Base-by-base conservation (phyloP, 2,329 filamentous ascomycete genomes). In the Stenocarpella maydis region DNA sequence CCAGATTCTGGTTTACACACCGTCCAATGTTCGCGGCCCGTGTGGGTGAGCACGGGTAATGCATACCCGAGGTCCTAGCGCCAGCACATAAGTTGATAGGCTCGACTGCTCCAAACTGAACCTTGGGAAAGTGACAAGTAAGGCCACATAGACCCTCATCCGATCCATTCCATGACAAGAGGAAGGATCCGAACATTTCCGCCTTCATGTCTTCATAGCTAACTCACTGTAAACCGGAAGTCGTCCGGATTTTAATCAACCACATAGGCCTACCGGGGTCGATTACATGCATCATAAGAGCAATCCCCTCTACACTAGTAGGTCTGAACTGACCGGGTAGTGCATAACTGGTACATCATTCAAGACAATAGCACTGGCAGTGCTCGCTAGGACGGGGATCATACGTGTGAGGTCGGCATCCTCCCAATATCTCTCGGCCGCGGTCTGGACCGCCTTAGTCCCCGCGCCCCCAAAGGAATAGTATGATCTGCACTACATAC, bases 31-130 rank as follows among this genome's bases (percentile, higher is more conserved):
- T 34, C 8, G 55, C 26, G 55, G 55, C 39, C 24, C 26, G 24
- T 45, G 55, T 43, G 39, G 39, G 39, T 41, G 55, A 47, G 26
- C 19, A 21, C 55, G 55, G 55, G 39, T 31, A 61, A 45, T 24
- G 26, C 19, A 61, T n/a, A 61, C n/a, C 55, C 55, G 55, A 24
- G 55, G 55, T 17, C 55, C 24, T 31, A 45, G 55, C 55, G 39
- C 24, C 1, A n/a, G 19, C 4, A 61, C 24, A 61, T 34, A 34
- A 4, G 9, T 61, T n/a, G n/a, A 45, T 31, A 61, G 17, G 34
- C 24, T 34, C 17, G 26, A 61, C 39, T 6, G 26, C 19, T 26
- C 19, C 26, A 34, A 45, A 45, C 10, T 61, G 21, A 34, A 61
- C 26, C 26, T 21, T 15, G 17, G 4, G 55, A 2, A 39, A 19